phyloP scores from a whole-genome alignment of 2,329 filamentous ascomycete genomes.

The Penicillium sp. region DNA sequence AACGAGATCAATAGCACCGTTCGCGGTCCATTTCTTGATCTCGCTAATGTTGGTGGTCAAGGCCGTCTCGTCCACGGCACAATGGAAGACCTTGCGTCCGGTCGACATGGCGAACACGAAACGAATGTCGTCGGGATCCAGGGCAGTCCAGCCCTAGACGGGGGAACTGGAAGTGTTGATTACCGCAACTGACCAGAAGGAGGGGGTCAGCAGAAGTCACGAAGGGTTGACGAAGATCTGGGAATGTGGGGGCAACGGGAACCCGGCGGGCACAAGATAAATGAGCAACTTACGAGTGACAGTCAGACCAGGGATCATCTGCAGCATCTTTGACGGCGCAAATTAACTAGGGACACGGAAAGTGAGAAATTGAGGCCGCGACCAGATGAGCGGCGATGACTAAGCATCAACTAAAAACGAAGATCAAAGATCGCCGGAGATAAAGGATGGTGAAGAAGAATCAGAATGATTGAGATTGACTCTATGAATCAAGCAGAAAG shows the following conservation, averaged over 20 bases:
- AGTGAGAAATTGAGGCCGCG: not conserved
- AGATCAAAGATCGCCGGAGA: slow-evolving; percentile 8
- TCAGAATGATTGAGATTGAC: not conserved
- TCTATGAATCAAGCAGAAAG: not conserved
- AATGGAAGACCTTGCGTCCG: slow-evolving; percentile 46
- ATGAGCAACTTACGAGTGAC: slow-evolving; percentile 26
- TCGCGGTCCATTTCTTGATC: slow-evolving; percentile 49
- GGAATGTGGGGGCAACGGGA: slow-evolving; percentile 28
- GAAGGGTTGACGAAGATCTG: slow-evolving; percentile 18
- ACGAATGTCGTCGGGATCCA: slow-evolving; percentile 17
- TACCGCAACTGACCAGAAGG: slow-evolving; percentile 26
- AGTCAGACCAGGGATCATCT: slow-evolving; percentile 22
- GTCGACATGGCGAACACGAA: slow-evolving; percentile 35
- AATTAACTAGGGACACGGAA: too few relatives aligned
- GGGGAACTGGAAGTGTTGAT: slow-evolving; percentile 25
- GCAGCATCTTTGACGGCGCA: slow-evolving; percentile 31
- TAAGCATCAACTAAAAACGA: too few relatives aligned
- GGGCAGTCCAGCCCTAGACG: slow-evolving; percentile 24
- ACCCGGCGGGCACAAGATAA: not conserved
- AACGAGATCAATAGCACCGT: slow-evolving; percentile 46
- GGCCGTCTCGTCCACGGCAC: slow-evolving; percentile 50
- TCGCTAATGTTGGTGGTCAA: slow-evolving; percentile 49
- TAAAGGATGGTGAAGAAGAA: not conserved
- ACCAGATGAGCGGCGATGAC: slow-evolving; percentile 7
- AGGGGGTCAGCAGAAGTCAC: slow-evolving; percentile 18